Evolutionary conservation across 306 rosid genomes (phyloP).

Genomic region (Fragaria iinumae): DNA sequence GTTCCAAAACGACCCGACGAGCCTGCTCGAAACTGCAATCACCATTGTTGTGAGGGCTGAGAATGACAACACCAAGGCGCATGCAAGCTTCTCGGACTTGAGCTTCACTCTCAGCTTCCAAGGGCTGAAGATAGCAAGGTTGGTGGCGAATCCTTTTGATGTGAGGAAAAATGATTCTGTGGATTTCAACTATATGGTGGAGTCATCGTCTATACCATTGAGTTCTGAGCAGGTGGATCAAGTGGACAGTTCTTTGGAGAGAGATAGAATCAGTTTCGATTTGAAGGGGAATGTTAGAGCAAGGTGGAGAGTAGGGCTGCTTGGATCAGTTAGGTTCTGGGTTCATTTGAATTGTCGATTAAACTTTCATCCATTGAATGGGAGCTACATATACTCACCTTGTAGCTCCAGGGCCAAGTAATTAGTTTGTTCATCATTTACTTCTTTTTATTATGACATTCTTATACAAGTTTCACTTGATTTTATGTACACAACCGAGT

Average conservation of each 20-base stretch:
- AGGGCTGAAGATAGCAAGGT: conserved; percentile 41
- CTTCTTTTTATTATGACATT: neutral
- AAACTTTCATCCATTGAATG: conserved; percentile 53
- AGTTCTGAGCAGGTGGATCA: conserved; percentile 44
- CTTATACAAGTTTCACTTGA: neutral
- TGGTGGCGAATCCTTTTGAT: conserved; percentile 41
- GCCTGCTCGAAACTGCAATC: conserved; percentile 54
- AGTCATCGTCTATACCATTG: conserved; percentile 49
- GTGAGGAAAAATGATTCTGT: conserved; percentile 48
- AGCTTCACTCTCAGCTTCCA: conserved; percentile 48
- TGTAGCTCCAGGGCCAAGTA: conserved; percentile 68
- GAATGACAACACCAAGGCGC: conserved; percentile 70
- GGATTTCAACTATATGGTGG: conserved; percentile 43
- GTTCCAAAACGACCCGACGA: conserved; percentile 39
- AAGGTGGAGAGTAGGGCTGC: conserved; percentile 56
- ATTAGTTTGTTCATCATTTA: neutral
- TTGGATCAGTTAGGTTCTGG: conserved; percentile 62
- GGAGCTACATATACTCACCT: conserved; percentile 43
- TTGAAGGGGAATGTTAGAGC: conserved; percentile 54
- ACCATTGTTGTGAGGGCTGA: conserved; percentile 48
- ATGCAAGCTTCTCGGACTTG: conserved; percentile 60
- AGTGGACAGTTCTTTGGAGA: conserved; percentile 47
- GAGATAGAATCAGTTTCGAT: conserved; percentile 40
- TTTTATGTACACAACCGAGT: conserved; percentile 8
- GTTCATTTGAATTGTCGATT: conserved; percentile 58